Conservation (phyloP, 2,329 filamentous ascomycete species). For the Diplodia corticola region DNA sequence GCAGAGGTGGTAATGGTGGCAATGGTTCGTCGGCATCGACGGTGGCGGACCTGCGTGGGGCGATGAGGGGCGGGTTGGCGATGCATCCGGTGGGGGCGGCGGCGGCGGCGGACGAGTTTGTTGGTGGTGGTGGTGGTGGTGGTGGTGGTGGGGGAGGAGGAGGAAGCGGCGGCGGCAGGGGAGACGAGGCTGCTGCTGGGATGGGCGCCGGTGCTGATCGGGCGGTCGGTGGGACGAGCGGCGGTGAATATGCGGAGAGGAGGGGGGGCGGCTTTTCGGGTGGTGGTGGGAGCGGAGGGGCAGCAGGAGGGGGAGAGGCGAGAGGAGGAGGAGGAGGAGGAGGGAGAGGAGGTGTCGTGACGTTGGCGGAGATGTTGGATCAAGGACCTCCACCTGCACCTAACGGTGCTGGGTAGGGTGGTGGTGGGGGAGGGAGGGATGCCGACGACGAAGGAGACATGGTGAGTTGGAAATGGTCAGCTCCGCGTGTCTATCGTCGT, state of each 20-base stretch:
- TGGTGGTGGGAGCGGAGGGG: neutral
- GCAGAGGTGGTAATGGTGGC: too few species aligned
- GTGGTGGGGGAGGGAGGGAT: too few species aligned
- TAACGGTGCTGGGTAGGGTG: too few species aligned
- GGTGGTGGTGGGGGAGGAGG: neutral
- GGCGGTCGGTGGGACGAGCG: too few species aligned
- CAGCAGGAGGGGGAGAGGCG: neutral
- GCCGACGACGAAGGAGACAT: neutral
- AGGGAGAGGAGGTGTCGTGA: neutral
- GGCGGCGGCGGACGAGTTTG: neutral
- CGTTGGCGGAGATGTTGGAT: neutral
- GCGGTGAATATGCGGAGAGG: too few species aligned
- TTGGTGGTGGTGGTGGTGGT: too few species aligned
- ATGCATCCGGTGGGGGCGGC: slow-evolving; percentile 2
- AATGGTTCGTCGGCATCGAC: neutral
- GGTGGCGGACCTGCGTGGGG: neutral
- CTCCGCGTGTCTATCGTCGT: neutral
- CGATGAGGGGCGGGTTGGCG: slow-evolving; percentile 17
- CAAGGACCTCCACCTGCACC: too few species aligned
- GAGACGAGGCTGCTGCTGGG: neutral
- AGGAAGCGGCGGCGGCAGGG: neutral
- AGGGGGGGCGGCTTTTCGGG: too few species aligned
- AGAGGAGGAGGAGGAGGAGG: neutral
- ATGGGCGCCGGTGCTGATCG: neutral
- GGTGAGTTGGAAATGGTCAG: neutral